A percentile compares a stretch with the other conserved stretches of the same genome.
Conservation (phyloP, 1,284 basidiomycete genomes). For the Boletus semigastroideus region DNA sequence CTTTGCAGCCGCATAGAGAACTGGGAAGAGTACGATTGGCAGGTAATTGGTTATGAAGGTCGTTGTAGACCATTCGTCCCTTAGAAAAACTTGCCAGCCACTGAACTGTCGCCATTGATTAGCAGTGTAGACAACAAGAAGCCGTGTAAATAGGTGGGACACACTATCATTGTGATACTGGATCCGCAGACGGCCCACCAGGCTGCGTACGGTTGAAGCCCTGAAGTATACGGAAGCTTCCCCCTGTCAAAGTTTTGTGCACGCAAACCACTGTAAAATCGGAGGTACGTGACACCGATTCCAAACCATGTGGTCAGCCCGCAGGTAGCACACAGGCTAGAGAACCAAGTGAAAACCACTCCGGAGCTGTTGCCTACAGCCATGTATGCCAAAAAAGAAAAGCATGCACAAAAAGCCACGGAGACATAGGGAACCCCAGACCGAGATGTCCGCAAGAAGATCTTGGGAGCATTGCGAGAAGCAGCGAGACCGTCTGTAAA, state of each 20-base stretch:
- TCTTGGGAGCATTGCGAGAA: conserved; percentile 54
- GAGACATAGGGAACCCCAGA: conserved; percentile 59
- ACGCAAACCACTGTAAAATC: conserved; percentile 56
- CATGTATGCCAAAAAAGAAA: conserved; percentile 53
- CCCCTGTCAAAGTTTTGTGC: conserved; percentile 53
- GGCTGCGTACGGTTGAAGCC: conserved; percentile 47
- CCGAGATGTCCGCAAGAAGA: conserved; percentile 52
- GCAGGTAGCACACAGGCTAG: conserved; percentile 41
- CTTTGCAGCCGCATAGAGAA: conserved; percentile 51
- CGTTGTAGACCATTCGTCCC: conserved; percentile 33
- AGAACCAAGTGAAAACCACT: conserved; percentile 55
- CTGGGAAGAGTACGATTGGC: conserved; percentile 55
- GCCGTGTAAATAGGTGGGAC: conserved; percentile 6
- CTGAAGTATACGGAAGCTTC: conserved; percentile 47
- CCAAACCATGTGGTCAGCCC: conserved; percentile 65
- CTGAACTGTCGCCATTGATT: conserved; percentile 32
- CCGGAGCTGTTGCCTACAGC: conserved; percentile 47
- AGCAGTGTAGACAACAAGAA: background rate
- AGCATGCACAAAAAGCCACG: conserved; percentile 48
- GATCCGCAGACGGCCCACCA: conserved; percentile 41
- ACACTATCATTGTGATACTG: conserved; percentile 39
- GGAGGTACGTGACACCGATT: conserved; percentile 58
- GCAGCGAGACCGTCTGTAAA: conserved; percentile 52
- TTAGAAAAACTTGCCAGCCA: conserved; percentile 43
- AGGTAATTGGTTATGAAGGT: conserved; percentile 52